phyloP scores from a whole-genome alignment of 2,329 filamentous ascomycete genomes.

The Bipolaris cookei region DNA sequence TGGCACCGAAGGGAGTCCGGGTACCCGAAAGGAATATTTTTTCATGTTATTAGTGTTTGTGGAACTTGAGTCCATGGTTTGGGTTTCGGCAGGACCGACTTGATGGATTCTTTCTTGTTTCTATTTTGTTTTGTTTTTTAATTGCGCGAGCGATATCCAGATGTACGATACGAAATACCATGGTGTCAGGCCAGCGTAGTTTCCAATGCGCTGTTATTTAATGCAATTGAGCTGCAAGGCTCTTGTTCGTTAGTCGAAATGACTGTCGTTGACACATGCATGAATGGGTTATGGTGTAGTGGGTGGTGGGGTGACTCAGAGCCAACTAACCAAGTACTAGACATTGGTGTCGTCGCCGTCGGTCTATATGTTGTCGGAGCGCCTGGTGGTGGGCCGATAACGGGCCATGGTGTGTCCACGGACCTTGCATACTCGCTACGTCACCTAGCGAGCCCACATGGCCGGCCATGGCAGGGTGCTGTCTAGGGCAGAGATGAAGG shows the following conservation, averaged over 20 bases:
- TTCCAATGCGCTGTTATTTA: not conserved
- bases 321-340: not conserved
- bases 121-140: not conserved
- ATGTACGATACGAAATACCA: constrained; percentile 21
- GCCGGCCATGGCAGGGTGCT: not conserved
- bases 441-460: not conserved
- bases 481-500: not conserved
- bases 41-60: not conserved
- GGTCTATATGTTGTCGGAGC: not conserved
- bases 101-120: constrained; percentile 4
- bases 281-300: not conserved
- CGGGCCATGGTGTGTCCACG: not conserved
- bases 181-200: not conserved
- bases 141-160: constrained; percentile 13
- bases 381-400: not conserved
- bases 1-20: not conserved
- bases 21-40: constrained; percentile 4
- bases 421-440: not conserved
- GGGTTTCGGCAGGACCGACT: constrained; percentile 32
- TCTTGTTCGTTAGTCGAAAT: not conserved
- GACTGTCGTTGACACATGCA: not conserved
- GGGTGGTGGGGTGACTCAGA: not conserved
- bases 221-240: not conserved
- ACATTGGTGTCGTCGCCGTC: not conserved
- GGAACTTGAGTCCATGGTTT: not conserved